phyloP scores from a whole-genome alignment of 2,329 filamentous ascomycete genomes.

The Diplodia corticola region DNA sequence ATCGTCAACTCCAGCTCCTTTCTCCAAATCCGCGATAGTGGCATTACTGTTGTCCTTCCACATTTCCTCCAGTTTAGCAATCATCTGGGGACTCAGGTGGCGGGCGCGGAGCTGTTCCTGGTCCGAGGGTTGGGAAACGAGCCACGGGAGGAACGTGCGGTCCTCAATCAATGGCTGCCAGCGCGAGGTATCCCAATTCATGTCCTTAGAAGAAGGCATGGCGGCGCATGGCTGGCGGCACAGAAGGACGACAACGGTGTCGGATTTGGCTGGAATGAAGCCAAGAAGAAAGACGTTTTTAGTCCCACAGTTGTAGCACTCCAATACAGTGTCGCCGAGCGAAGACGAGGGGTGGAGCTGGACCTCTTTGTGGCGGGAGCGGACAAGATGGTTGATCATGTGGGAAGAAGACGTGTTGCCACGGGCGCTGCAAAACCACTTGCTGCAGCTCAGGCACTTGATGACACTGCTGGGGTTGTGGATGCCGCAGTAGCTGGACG shows the following conservation, averaged over 20 bases:
- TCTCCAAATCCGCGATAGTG: constrained; percentile 88
- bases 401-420: constrained; percentile 96
- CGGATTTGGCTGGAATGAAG: constrained; percentile 97
- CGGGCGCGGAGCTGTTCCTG: constrained; percentile 94
- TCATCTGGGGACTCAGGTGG: constrained; percentile 90
- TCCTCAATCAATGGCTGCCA: constrained; percentile 99
- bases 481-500: constrained; percentile 84
- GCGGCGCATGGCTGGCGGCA: constrained; percentile 96
- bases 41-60: constrained; percentile 95
- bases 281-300: constrained; percentile 98
- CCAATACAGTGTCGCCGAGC: constrained; percentile 91
- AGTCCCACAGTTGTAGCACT: constrained; percentile 99
- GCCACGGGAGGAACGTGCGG: constrained; percentile 90
- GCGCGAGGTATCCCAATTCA: constrained; percentile 98
- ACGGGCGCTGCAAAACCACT: constrained; percentile 98
- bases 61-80: constrained; percentile 94
- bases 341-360: constrained; percentile 92
- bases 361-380: constrained; percentile 97
- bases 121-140: constrained; percentile 84
- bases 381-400: constrained; percentile 96
- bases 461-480: constrained; percentile 94
- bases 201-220: constrained; percentile 94
- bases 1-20: constrained; percentile 87
- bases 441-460: constrained; percentile 92
- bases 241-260: constrained; percentile 93